Evolutionary conservation across 495 filamentous ascomycete species (phyloP).

Genomic region (Penicillium simplicissimum): DNA sequence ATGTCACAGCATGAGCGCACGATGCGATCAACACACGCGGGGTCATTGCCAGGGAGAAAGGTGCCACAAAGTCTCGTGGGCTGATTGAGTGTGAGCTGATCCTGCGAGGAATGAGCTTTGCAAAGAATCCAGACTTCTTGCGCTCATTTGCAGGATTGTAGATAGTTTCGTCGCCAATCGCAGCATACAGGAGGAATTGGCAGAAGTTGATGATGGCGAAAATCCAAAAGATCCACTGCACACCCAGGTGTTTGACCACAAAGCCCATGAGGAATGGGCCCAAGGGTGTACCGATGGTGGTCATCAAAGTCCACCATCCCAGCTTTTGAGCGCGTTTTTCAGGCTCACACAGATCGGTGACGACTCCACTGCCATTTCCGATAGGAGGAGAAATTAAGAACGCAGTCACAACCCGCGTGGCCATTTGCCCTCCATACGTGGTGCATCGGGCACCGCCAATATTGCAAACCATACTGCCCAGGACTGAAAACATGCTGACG

Average conservation of each 20-base stretch:
- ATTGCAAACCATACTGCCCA: constrained; percentile 37
- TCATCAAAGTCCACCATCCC: constrained; percentile 38
- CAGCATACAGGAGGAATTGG: constrained; percentile 29
- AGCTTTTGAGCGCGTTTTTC: constrained; percentile 33
- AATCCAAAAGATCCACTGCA: constrained; percentile 40
- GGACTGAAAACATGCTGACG: constrained; percentile 31
- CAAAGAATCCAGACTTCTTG: constrained; percentile 7
- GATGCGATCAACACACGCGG: constrained; percentile 30
- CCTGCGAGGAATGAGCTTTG: constrained; percentile 23
- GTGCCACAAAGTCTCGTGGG: constrained; percentile 23
- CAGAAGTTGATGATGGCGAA: constrained; percentile 37
- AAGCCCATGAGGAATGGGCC: constrained; percentile 41
- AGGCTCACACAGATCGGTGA: constrained; percentile 31
- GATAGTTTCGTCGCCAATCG: constrained; percentile 33
- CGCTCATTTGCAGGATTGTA: constrained; percentile 17
- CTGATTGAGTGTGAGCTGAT: constrained; percentile 20
- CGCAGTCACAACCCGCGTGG: constrained; percentile 29
- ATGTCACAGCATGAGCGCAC: constrained; percentile 31
- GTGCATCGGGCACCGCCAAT: constrained; percentile 36
- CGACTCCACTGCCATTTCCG: constrained; percentile 36
- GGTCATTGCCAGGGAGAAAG: constrained; percentile 21
- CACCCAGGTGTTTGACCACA: constrained; percentile 31
- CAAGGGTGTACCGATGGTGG: constrained; percentile 31
- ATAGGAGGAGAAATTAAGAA: constrained; percentile 37
- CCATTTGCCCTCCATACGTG: constrained; percentile 33